phyloP scores from a whole-genome alignment of 2,329 filamentous ascomycete genomes.

The Byssoonygena ceratinophila region DNA sequence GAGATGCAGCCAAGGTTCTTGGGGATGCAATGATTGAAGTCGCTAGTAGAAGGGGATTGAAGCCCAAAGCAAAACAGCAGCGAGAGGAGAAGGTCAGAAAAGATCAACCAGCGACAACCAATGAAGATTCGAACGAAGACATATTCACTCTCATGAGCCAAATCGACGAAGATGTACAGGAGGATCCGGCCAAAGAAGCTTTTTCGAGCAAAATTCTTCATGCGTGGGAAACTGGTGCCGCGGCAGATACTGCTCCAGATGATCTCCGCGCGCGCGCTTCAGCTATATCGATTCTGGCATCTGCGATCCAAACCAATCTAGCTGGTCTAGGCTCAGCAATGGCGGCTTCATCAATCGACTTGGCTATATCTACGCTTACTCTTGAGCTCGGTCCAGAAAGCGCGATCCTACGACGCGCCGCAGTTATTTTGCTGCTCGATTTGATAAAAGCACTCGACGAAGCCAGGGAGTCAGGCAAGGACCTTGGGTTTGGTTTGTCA shows the following conservation, averaged over 20 bases:
- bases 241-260: slow-evolving; percentile 32
- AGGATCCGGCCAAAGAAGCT: slow-evolving; percentile 27
- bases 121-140: slow-evolving; percentile 20
- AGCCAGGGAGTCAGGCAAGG: slow-evolving; percentile 24
- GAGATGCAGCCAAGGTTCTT: slow-evolving; percentile 30
- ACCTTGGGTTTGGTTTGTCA: slow-evolving; percentile 34
- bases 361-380: slow-evolving; percentile 32
- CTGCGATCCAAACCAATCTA: slow-evolving; percentile 33
- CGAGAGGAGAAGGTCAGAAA: slow-evolving; percentile 23
- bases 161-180: slow-evolving; percentile 20
- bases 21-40: slow-evolving; percentile 33
- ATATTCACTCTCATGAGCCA: slow-evolving; percentile 14
- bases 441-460: slow-evolving; percentile 33
- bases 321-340: slow-evolving; percentile 29
- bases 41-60: slow-evolving; percentile 31
- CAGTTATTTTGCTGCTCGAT: slow-evolving; percentile 33
- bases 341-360: slow-evolving; percentile 30
- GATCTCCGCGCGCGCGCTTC: slow-evolving; percentile 36
- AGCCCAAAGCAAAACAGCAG: slow-evolving; percentile 29
- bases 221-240: slow-evolving; percentile 34
- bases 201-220: slow-evolving; percentile 30
- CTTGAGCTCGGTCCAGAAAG: slow-evolving; percentile 30
- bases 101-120: slow-evolving; percentile 23
- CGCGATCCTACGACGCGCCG: slow-evolving; percentile 35
- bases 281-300: slow-evolving; percentile 35